phyloP scores from a whole-genome alignment of 228 moss, liverwort and hornwort genomes.

The Sphagnum magellanicum region DNA sequence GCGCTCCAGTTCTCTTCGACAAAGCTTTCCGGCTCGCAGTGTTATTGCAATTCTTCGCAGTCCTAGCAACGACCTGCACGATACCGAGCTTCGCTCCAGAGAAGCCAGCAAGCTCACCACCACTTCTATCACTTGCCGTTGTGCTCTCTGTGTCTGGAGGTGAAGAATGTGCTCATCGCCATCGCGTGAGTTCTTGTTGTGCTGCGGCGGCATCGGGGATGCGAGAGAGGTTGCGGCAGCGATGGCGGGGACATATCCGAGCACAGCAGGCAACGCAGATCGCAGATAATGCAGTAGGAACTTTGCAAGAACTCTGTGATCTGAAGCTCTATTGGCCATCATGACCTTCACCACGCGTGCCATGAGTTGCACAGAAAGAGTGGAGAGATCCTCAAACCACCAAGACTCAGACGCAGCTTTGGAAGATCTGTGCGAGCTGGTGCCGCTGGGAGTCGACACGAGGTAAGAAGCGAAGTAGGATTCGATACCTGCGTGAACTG shows the following conservation, averaged over 20 bases:
- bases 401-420: slow-evolving; percentile 71
- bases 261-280: slow-evolving; percentile 53
- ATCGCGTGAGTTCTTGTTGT: slow-evolving; percentile 4
- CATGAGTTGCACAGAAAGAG: slow-evolving; percentile 68
- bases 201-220: slow-evolving; percentile 48
- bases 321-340: slow-evolving; percentile 40
- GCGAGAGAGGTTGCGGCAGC: not conserved
- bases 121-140: slow-evolving; percentile 69
- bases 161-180: slow-evolving; percentile 45
- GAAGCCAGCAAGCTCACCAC: slow-evolving; percentile 66
- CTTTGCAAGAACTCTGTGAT: slow-evolving; percentile 68
- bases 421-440: slow-evolving; percentile 71
- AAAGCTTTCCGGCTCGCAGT: slow-evolving; percentile 62
- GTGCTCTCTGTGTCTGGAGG: slow-evolving; percentile 42
- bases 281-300: slow-evolving; percentile 83
- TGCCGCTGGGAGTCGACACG: slow-evolving; percentile 58
- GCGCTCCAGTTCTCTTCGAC: slow-evolving; percentile 70
- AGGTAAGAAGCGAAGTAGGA: slow-evolving; percentile 24
- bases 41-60: slow-evolving; percentile 70
- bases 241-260: slow-evolving; percentile 38
- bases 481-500: slow-evolving; percentile 14
- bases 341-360: slow-evolving; percentile 64
- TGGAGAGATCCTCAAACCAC: slow-evolving; percentile 89
- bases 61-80: slow-evolving; percentile 82
- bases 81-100: slow-evolving; percentile 57